Evolutionary conservation across 306 rosid species (phyloP).

Genomic region (Quercus robur): DNA sequence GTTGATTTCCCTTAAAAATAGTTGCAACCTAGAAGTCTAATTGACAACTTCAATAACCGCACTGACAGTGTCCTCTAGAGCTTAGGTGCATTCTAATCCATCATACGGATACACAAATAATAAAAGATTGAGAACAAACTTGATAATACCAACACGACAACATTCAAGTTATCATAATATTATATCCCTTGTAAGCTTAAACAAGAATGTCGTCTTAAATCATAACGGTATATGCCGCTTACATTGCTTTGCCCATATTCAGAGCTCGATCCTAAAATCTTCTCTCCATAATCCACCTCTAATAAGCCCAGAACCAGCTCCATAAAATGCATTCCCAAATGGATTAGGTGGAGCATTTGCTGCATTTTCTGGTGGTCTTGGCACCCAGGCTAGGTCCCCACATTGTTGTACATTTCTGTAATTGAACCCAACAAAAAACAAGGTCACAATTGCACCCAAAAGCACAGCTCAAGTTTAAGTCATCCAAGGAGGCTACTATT

Average conservation of each 20-base stretch:
- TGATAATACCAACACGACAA: neutral
- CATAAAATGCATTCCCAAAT: constrained; percentile 82
- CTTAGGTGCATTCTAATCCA: neutral
- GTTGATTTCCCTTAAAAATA: no score
- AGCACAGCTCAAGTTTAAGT: neutral
- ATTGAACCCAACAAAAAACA: neutral
- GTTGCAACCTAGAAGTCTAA: neutral
- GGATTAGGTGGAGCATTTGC: constrained; percentile 68
- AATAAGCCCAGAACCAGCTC: constrained; percentile 91
- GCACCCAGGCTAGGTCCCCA: constrained; percentile 57
- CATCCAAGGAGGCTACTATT: neutral
- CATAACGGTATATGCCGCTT: constrained; percentile 24
- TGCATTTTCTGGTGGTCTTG: constrained; percentile 39
- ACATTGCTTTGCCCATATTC: constrained; percentile 99
- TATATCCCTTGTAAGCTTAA: neutral
- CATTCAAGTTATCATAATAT: neutral
- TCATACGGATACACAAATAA: neutral
- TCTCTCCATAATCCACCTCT: constrained; percentile 95
- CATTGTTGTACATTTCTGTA: constrained; percentile 65
- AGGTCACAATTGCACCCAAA: neutral
- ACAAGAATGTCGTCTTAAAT: neutral
- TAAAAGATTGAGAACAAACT: neutral
- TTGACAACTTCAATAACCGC: neutral
- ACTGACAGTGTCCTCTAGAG: neutral
- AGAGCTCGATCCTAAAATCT: constrained; percentile 82